Percentiles rank a stretch among this genome's conserved stretches.
These are phyloP conservation scores for Komagataella pastoris DNA, from an alignment of 805 yeast species.

Conservation along the genomic window DNA sequence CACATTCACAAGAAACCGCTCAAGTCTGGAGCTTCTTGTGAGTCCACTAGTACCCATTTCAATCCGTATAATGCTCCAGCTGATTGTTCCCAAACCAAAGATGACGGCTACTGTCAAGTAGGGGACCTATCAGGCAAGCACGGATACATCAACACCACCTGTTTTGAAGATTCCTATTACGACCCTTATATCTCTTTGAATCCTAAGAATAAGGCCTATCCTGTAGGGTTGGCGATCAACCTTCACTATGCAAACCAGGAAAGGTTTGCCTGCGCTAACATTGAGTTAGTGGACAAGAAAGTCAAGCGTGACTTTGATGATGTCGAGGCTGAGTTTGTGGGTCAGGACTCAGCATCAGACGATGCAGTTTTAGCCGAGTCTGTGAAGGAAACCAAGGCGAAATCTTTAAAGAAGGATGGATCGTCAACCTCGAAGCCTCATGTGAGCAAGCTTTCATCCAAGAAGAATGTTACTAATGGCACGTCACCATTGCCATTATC, in stretches of 20 bases:
- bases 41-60: conserved; percentile 40
- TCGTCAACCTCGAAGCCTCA: not conserved
- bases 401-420: not conserved
- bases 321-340: conserved; percentile 1
- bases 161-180: conserved; percentile 47
- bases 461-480: not conserved
- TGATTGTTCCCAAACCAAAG: conserved; percentile 31
- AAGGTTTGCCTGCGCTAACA: conserved; percentile 52
- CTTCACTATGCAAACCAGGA: conserved; percentile 43
- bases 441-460: not conserved
- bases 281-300: conserved; percentile 20
- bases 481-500: not conserved
- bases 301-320: conserved; percentile 12
- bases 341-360: not conserved
- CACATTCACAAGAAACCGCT: conserved; percentile 53
- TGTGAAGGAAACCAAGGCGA: not conserved
- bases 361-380: not conserved
- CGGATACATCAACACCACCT: conserved; percentile 58
- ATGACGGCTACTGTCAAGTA: conserved; percentile 49
- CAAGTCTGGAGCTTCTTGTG: conserved; percentile 37
- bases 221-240: conserved; percentile 43
- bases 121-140: conserved; percentile 75
- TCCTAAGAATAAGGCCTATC: conserved; percentile 37
- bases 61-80: conserved; percentile 49
- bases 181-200: conserved; percentile 58